These are phyloP conservation scores for Lentinus tigrinus DNA, from an alignment of 768 basidiomycete species.

Conservation along the genomic window DNA sequence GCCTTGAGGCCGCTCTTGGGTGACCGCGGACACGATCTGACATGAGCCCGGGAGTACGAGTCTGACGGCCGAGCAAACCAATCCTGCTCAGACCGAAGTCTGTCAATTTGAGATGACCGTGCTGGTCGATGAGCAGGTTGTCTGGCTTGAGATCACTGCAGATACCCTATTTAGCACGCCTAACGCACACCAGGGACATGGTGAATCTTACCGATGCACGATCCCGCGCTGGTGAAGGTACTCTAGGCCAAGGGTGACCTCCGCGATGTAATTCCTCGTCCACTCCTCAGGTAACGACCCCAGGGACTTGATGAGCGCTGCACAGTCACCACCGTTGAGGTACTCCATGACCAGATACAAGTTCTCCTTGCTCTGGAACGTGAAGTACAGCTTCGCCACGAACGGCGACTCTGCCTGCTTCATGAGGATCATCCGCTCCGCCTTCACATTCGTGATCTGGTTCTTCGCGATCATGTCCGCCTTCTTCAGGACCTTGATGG, in stretches of 20 bases:
- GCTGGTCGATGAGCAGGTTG: constrained; percentile 94
- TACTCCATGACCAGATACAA: constrained; percentile 99
- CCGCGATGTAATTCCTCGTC: constrained; percentile 95
- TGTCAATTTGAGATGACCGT: constrained; percentile 96
- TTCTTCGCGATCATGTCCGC: constrained; percentile 99
- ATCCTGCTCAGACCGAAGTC: constrained; percentile 97
- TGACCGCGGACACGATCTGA: constrained; percentile 36
- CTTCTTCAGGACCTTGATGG: constrained; percentile 99
- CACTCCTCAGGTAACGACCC: constrained; percentile 94
- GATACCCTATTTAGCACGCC: constrained; percentile 4
- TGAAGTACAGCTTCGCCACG: constrained; percentile 96
- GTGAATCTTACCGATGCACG: constrained; percentile 81
- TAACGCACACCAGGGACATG: not conserved
- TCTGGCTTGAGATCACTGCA: constrained; percentile 95
- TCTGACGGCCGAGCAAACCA: constrained; percentile 97
- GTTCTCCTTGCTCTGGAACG: constrained; percentile 99
- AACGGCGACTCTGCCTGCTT: constrained; percentile 98
- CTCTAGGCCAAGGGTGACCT: constrained; percentile 92
- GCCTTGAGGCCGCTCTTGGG: constrained; percentile 68
- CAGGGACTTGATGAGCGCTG: constrained; percentile 93
- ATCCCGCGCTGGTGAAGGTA: constrained; percentile 95
- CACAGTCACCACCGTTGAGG: constrained; percentile 96
- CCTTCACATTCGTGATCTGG: constrained; percentile 99
- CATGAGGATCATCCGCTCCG: constrained; percentile 99
- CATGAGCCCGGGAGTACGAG: constrained; percentile 54